These are phyloP conservation scores for Dentipellis sp. DNA, from an alignment of 768 basidiomycete species.

Conservation along the genomic window DNA sequence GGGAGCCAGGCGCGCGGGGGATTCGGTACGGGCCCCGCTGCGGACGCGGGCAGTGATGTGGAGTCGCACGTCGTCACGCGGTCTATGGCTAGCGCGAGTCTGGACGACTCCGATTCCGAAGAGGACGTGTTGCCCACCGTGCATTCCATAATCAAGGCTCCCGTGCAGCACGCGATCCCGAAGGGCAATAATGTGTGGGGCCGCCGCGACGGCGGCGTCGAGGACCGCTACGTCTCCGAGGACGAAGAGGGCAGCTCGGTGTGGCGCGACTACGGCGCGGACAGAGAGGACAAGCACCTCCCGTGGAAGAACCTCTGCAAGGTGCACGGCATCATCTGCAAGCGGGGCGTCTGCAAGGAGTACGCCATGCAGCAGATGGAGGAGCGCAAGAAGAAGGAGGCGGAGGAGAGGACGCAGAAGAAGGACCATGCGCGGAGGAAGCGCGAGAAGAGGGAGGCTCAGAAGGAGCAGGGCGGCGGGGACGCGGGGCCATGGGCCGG, in stretches of 20 bases:
- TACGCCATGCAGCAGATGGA: not conserved
- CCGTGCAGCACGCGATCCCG: not conserved
- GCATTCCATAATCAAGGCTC: not conserved
- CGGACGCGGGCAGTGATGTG: not conserved
- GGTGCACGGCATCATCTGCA: constrained; percentile 8
- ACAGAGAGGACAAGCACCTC: not conserved
- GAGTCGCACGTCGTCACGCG: not conserved
- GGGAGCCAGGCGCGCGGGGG: not conserved
- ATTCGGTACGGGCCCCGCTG: not conserved
- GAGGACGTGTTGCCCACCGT: not conserved
- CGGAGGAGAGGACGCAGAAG: not conserved
- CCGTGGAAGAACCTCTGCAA: not conserved
- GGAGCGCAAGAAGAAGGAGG: not conserved
- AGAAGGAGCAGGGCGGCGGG: not conserved
- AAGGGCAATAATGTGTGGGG: not conserved
- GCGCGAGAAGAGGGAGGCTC: not conserved
- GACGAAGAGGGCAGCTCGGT: not conserved
- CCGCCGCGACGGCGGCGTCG: not conserved
- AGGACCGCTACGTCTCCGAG: not conserved
- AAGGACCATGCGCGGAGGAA: not conserved
- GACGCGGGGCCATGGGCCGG: not conserved
- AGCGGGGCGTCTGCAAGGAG: constrained; percentile 4
- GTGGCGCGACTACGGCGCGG: constrained; percentile 1
- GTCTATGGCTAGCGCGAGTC: not conserved
- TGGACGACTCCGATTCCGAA: not conserved